These are phyloP conservation scores for Cylindrotheca closterium DNA, from an alignment of 108 stramenopile species.

Conservation along the genomic window DNA sequence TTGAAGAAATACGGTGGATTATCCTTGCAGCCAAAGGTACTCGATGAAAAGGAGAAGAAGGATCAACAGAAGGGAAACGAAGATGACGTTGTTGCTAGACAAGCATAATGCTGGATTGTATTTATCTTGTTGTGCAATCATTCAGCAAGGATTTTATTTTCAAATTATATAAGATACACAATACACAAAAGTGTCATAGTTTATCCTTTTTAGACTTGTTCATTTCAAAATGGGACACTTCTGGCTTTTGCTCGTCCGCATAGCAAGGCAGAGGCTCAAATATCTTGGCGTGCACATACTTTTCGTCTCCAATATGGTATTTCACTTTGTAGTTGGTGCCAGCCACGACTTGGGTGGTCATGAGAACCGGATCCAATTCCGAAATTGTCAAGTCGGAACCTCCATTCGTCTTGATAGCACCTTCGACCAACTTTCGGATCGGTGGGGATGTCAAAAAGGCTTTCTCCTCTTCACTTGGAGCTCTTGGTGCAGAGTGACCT, in stretches of 20 bases:
- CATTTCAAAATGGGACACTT: too few species aligned
- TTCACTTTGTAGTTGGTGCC: neutral
- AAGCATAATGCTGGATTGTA: too few species aligned
- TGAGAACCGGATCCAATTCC: neutral
- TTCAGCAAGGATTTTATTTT: neutral
- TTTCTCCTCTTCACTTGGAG: neutral
- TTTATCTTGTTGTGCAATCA: neutral
- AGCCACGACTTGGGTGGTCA: neutral
- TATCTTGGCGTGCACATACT: neutral
- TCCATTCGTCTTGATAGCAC: neutral
- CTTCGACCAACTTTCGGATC: neutral
- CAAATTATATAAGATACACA: neutral
- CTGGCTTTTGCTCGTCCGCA: too few species aligned
- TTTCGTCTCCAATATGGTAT: neutral
- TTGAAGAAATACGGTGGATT: conserved; percentile 40
- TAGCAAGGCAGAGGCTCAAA: neutral
- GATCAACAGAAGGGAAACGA: conserved; percentile 9
- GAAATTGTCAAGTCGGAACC: neutral
- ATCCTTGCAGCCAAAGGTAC: conserved; percentile 26
- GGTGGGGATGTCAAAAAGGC: neutral
- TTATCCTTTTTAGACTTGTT: neutral
- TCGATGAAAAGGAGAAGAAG: conserved; percentile 13
- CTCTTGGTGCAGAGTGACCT: neutral
- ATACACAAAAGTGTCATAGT: neutral
- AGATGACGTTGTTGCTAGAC: neutral